Evolutionary conservation across 1,139 yeast genomes (phyloP).

Genomic region (Yamadazyma membranifaciens): DNA sequence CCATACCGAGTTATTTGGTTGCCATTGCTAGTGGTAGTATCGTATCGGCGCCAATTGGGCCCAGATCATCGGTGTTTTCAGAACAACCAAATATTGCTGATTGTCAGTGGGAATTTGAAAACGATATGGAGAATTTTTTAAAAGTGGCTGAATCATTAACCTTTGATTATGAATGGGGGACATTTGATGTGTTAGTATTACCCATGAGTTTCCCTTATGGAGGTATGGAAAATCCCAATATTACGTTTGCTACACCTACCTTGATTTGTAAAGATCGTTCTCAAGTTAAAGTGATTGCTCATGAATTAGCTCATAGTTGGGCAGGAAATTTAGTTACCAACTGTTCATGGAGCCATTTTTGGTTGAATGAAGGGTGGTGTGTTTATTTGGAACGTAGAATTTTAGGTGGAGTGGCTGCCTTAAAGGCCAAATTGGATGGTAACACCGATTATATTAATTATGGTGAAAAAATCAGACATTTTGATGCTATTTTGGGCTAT

Average conservation of each 20-base stretch:
- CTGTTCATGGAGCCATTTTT: conserved; percentile 38
- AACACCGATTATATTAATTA: conserved; percentile 18
- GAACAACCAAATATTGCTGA: conserved; percentile 25
- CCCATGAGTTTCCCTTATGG: conserved; percentile 39
- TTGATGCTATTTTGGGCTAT: conserved; percentile 32
- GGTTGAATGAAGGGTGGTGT: conserved; percentile 43
- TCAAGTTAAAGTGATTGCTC: conserved; percentile 37
- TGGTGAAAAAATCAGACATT: conserved; percentile 33
- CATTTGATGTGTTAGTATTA: conserved; percentile 32
- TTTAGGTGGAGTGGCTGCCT: conserved; percentile 29
- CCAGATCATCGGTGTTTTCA: conserved; percentile 32
- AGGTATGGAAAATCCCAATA: conserved; percentile 41
- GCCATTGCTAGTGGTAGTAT: conserved; percentile 37
- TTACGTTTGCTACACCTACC: conserved; percentile 38
- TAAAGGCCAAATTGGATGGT: conserved; percentile 24
- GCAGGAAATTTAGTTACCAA: conserved; percentile 38
- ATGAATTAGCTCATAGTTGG: conserved; percentile 42
- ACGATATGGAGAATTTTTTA: conserved; percentile 35
- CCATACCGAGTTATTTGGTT: conserved; percentile 36
- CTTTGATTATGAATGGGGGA: conserved; percentile 34
- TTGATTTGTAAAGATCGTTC: conserved; percentile 34
- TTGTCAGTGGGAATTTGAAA: conserved; percentile 38
- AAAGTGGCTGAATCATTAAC: conserved; percentile 33
- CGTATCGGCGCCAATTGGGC: conserved; percentile 31
- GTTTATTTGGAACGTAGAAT: conserved; percentile 38